Evolutionary conservation across 2,329 filamentous ascomycete species (phyloP).

Genomic region (Fonsecaea pugnacius): DNA sequence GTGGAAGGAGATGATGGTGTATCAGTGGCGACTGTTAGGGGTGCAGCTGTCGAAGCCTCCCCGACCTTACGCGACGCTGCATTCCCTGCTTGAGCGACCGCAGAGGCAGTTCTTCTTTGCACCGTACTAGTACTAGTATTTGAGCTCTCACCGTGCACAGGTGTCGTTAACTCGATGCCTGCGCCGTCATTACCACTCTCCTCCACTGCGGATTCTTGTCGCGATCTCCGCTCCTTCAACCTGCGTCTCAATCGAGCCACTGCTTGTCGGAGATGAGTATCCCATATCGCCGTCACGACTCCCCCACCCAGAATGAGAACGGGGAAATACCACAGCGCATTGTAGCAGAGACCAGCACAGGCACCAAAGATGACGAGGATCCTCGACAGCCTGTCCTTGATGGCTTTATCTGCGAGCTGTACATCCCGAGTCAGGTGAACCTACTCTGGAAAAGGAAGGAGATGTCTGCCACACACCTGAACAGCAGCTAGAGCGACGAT

Average conservation of each 20-base stretch:
- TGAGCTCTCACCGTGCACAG: neutral
- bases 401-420: conserved; percentile 68
- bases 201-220: neutral
- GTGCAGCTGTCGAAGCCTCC: neutral
- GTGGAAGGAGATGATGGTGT: conserved; percentile 10
- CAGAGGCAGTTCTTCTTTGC: neutral
- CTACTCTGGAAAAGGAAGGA: neutral
- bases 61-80: neutral
- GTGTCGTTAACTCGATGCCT: conserved; percentile 1
- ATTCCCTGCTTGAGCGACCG: neutral
- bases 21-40: neutral
- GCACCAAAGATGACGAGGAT: conserved; percentile 67
- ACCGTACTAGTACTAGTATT: no score
- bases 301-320: conserved; percentile 64
- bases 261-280: conserved; percentile 59
- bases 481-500: conserved; percentile 73
- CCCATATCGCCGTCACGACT: conserved; percentile 58
- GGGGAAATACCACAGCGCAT: conserved; percentile 76
- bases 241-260: conserved; percentile 40
- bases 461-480: conserved; percentile 40
- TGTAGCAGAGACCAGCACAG: conserved; percentile 70
- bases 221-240: conserved; percentile 17
- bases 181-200: conserved; percentile 5
- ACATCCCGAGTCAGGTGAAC: neutral
- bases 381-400: conserved; percentile 67